Evolutionary conservation across 345 rosid species (phyloP).

Genomic region (Lagerstroemia speciosa): DNA sequence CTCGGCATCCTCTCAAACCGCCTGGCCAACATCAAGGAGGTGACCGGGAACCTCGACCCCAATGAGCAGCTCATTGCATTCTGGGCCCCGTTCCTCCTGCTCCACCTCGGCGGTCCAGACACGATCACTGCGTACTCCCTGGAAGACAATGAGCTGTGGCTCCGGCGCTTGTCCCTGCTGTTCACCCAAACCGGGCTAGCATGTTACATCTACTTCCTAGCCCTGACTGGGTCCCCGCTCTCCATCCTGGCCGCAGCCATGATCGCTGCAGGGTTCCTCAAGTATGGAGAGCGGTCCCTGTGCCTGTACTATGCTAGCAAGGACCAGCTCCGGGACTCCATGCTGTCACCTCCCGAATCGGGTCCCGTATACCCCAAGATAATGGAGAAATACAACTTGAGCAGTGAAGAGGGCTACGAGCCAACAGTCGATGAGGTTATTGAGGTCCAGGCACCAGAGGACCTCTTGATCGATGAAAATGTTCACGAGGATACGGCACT

Average conservation of each 20-base stretch:
- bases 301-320: conserved; percentile 34
- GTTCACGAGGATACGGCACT: not conserved
- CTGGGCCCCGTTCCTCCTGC: conserved; percentile 68
- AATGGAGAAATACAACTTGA: conserved; percentile 8
- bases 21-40: not conserved
- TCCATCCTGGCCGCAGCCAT: conserved; percentile 16
- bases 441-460: not conserved
- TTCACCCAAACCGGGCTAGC: conserved; percentile 17
- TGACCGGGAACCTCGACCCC: not conserved
- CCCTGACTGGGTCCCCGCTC: conserved; percentile 13
- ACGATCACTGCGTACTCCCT: conserved; percentile 27
- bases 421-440: not conserved
- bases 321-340: conserved; percentile 19
- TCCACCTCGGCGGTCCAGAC: conserved; percentile 57
- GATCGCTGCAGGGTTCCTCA: conserved; percentile 30
- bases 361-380: conserved; percentile 21
- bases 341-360: conserved; percentile 17
- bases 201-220: conserved; percentile 21
- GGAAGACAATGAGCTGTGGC: conserved; percentile 26
- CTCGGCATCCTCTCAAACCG: conserved; percentile 18
- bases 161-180: conserved; percentile 16
- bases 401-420: not conserved
- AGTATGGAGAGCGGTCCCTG: conserved; percentile 32
- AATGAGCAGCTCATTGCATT: conserved; percentile 31
- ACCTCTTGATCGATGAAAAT: not conserved